Evolutionary conservation across 164 flowering plant genomes (phyloP), one percentile per base, ranked within the genome.

Genomic region (Dillenia suffruticosa): DNA sequence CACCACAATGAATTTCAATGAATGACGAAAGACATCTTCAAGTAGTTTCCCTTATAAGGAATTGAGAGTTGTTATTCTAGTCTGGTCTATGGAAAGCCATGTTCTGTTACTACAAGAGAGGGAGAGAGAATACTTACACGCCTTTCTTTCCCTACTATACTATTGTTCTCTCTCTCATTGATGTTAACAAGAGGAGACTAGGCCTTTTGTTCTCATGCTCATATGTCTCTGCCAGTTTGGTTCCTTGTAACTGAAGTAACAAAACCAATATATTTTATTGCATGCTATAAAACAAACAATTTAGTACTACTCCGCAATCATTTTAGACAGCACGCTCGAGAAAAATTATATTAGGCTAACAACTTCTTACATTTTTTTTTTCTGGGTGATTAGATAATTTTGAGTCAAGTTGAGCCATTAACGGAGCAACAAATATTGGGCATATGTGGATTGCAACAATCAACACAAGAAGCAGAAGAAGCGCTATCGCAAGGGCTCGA

Each of bases 391-490:
- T 19, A 92, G 98, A 70, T 94, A 9, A 64, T 86, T 12, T 10
- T 81, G 74, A 80, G 57, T 46, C 94, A 92, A 53, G 80, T 92
- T 0, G 99, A 95, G 80, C 96, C 97, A 26, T 75, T 95, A 59
- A 83, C 87, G 46, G 99, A 95, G 79, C 91, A 83, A 52, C 99
- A 95, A 68, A 74, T 88, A 17, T 8, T 90, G 77, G 92, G 83
- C 0, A 84, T 92, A 15, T 90, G 89, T 72, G 86, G 81, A 11
- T 71, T 95, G 48, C 99, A 88, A 64, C 92, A 86, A 49, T 83
- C 97, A 1, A 86, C 92, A 15, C 97, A 90, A n/a, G 92, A 87
- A 54, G 87, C 89, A 0, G 99, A 95, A 63, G 99, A 92, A 9
- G 97, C 92, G 10, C 81, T 95, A 2, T 81, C 87, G 0, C 97